These are phyloP conservation scores for Aspergillus fischeri DNA, from an alignment of 2,329 filamentous ascomycete genomes.

Conservation along the genomic window DNA sequence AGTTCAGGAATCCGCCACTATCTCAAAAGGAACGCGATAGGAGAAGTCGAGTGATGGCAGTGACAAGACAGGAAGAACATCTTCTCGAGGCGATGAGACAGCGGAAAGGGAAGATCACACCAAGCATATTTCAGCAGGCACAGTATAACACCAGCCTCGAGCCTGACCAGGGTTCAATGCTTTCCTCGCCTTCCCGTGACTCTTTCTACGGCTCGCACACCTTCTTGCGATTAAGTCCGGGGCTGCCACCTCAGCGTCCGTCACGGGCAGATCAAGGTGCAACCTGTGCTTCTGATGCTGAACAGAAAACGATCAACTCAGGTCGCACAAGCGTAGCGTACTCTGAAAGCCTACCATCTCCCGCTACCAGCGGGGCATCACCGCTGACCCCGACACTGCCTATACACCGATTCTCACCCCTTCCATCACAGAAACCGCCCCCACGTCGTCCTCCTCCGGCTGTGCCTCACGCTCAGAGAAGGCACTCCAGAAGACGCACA, in stretches of 20 bases:
- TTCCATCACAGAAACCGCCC: slow-evolving; percentile 29
- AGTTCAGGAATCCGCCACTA: slow-evolving; percentile 10
- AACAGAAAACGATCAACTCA: slow-evolving; percentile 31
- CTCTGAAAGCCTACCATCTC: slow-evolving; percentile 37
- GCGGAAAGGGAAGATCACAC: slow-evolving; percentile 45
- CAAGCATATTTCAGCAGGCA: slow-evolving; percentile 34
- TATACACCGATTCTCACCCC: slow-evolving; percentile 37
- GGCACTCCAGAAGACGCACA: slow-evolving; percentile 39
- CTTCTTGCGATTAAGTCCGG: slow-evolving; percentile 37
- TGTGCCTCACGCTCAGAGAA: slow-evolving; percentile 28
- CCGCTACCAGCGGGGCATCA: slow-evolving; percentile 33
- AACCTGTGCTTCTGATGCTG: slow-evolving; percentile 28
- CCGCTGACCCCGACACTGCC: slow-evolving; percentile 39
- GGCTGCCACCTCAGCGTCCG: slow-evolving; percentile 21
- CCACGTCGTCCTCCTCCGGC: slow-evolving; percentile 30
- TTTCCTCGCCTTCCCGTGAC: slow-evolving; percentile 28
- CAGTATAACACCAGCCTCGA: slow-evolving; percentile 11
- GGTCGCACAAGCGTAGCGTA: slow-evolving; percentile 31
- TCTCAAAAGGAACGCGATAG: slow-evolving; percentile 31
- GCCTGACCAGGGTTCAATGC: slow-evolving; percentile 25
- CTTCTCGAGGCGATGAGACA: slow-evolving; percentile 49
- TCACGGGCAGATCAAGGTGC: slow-evolving; percentile 24
- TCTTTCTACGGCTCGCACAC: slow-evolving; percentile 35
- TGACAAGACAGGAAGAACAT: slow-evolving; percentile 51
- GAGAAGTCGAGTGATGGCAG: slow-evolving; percentile 48